Evolutionary conservation across 1,284 basidiomycete genomes (phyloP).

Genomic region (Microbotryum lychnidis-dioicae): DNA sequence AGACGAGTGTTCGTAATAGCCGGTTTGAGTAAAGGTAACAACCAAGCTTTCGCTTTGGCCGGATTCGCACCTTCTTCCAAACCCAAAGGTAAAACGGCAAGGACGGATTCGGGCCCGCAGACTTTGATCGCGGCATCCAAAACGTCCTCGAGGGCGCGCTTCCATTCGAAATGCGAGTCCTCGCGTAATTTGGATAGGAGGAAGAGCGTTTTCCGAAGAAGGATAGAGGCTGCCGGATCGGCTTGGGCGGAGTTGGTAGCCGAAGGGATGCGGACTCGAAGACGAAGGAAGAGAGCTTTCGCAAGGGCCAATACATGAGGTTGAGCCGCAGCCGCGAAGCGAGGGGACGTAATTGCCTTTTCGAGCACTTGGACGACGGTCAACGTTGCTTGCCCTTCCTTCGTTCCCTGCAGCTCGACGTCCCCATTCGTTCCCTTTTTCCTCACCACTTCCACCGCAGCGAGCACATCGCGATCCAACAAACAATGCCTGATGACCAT

Average conservation of each 20-base stretch:
- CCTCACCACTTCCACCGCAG: constrained; percentile 44
- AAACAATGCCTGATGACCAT: constrained; percentile 61
- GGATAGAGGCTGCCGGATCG: constrained; percentile 59
- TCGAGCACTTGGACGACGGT: constrained; percentile 53
- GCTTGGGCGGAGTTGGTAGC: constrained; percentile 43
- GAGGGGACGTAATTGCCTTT: constrained; percentile 60
- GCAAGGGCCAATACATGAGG: constrained; percentile 42
- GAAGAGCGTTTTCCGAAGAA: constrained; percentile 65
- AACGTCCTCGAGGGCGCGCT: constrained; percentile 75
- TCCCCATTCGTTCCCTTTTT: background rate
- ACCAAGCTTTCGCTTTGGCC: constrained; percentile 59
- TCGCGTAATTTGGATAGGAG: constrained; percentile 67
- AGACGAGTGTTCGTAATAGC: constrained; percentile 70
- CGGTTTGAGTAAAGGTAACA: constrained; percentile 81
- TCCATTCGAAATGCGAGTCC: constrained; percentile 79
- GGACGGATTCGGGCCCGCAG: constrained; percentile 72
- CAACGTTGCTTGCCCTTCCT: background rate
- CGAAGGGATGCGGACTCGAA: constrained; percentile 39
- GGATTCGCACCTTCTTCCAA: constrained; percentile 30
- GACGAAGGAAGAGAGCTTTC: constrained; percentile 43
- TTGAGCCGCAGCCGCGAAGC: constrained; percentile 63
- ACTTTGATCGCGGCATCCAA: constrained; percentile 75
- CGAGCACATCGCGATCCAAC: constrained; percentile 52
- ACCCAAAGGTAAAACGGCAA: constrained; percentile 73
- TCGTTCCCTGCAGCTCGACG: background rate